Evolutionary conservation across 202 grass and related monocot species (phyloP).

Genomic region (Dendrocalamus latiflorus): DNA sequence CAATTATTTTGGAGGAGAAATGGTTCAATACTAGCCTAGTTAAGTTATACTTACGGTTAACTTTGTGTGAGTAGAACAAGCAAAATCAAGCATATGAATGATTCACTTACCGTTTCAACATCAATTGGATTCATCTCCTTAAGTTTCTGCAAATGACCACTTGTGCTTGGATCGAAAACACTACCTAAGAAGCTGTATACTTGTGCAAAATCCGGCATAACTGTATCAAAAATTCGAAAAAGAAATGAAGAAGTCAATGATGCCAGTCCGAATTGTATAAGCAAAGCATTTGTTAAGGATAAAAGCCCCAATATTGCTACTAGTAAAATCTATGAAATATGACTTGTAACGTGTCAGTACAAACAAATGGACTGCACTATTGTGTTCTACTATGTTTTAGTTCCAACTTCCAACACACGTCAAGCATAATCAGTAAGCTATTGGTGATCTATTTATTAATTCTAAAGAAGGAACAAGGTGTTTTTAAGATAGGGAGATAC

Average conservation of each 20-base stretch:
- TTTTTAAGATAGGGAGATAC: constrained; percentile 7
- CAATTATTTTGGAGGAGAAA: constrained; percentile 15
- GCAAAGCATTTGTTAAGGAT: neutral
- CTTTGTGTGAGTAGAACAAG: neutral
- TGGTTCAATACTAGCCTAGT: neutral
- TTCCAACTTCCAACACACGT: neutral
- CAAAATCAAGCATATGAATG: neutral
- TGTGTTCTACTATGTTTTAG: no score
- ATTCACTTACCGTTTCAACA: constrained; percentile 72
- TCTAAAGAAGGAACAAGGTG: neutral
- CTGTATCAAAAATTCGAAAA: constrained; percentile 44
- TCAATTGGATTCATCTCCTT: constrained; percentile 98
- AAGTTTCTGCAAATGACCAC: constrained; percentile 80
- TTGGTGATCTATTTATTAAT: neutral
- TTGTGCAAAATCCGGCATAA: constrained; percentile 83
- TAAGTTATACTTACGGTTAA: neutral
- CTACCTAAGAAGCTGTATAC: constrained; percentile 82
- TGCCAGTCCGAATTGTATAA: neutral
- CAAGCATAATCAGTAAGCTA: neutral
- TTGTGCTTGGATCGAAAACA: constrained; percentile 82
- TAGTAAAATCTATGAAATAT: neutral
- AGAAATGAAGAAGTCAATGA: constrained; percentile 11
- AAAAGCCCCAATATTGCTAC: neutral
- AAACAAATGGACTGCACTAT: no score
- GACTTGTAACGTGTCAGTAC: neutral